Conservation (phyloP, 495 filamentous ascomycete genomes). For the Elaphomyces granulatus region DNA sequence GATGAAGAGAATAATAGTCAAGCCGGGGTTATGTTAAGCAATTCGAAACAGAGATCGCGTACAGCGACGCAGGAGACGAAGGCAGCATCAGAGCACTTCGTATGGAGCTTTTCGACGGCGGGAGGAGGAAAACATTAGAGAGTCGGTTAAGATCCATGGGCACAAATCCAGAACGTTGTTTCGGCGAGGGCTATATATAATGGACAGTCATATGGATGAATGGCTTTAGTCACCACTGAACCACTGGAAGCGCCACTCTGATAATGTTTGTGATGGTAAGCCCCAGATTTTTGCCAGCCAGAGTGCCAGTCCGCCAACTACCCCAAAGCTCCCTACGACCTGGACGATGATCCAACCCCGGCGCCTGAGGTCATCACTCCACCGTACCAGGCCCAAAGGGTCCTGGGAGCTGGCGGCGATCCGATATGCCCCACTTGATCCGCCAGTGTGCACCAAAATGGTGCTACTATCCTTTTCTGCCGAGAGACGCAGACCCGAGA, state of each 20-base stretch:
- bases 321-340: conserved; percentile 59
- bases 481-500: conserved; percentile 14
- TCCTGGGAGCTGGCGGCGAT: conserved; percentile 41
- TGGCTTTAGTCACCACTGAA: too few species aligned
- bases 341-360: conserved; percentile 58
- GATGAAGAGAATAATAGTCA: too few species aligned
- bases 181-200: too few species aligned
- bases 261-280: conserved; percentile 21
- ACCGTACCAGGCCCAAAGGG: conserved; percentile 60
- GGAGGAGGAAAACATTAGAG: too few species aligned
- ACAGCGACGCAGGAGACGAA: too few species aligned
- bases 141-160: too few species aligned
- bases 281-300: conserved; percentile 42
- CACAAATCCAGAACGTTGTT: too few species aligned
- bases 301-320: conserved; percentile 58
- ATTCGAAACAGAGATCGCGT: too few species aligned
- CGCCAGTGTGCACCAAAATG: conserved; percentile 15
- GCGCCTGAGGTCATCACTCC: conserved; percentile 50
- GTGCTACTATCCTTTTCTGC: conserved; percentile 11
- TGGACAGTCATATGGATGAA: too few species aligned
- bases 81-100: too few species aligned
- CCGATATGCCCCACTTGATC: conserved; percentile 14
- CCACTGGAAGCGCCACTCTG: conserved; percentile 25
- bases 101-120: too few species aligned
- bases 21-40: too few species aligned